Evolutionary conservation across 176 grass and related monocot genomes (phyloP).

Genomic region (Ananas comosus): DNA sequence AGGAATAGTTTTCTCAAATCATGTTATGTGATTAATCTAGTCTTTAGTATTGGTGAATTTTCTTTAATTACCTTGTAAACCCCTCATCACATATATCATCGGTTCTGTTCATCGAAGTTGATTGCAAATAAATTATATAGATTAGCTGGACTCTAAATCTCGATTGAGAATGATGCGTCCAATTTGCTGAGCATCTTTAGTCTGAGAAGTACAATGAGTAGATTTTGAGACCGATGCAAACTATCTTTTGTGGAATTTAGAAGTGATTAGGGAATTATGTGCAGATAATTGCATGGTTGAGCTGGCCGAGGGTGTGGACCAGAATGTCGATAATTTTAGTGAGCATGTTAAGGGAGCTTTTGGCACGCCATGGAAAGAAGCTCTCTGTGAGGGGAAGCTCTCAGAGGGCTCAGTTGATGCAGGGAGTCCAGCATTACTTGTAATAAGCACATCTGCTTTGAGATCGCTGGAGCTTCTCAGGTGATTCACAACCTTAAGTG

Average conservation of each 20-base stretch:
- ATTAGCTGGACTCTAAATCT: too few relatives aligned
- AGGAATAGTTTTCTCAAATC: too few relatives aligned
- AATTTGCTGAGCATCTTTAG: background rate
- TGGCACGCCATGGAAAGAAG: slow-evolving; percentile 44
- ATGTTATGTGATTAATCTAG: too few relatives aligned
- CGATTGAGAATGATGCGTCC: too few relatives aligned
- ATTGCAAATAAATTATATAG: background rate
- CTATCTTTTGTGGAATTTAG: background rate
- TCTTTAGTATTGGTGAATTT: too few relatives aligned
- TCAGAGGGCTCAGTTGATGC: slow-evolving; percentile 23
- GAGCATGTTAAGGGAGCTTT: slow-evolving; percentile 64
- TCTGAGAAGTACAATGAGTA: background rate
- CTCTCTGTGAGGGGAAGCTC: slow-evolving; percentile 48
- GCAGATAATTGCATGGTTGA: slow-evolving; percentile 62
- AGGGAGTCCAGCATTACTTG: slow-evolving; percentile 58
- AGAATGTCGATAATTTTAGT: slow-evolving; percentile 56
- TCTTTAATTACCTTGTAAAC: too few relatives aligned
- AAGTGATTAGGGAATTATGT: slow-evolving; percentile 9
- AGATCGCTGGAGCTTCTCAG: slow-evolving; percentile 79
- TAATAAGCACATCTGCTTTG: slow-evolving; percentile 64
- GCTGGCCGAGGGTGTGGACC: slow-evolving; percentile 47
- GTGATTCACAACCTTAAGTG: slow-evolving; percentile 25
- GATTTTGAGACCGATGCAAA: background rate
- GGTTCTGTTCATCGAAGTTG: too few relatives aligned
- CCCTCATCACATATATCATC: too few relatives aligned